Base-by-base conservation (phyloP, 768 basidiomycete species). In the Calvatia gigantea region DNA sequence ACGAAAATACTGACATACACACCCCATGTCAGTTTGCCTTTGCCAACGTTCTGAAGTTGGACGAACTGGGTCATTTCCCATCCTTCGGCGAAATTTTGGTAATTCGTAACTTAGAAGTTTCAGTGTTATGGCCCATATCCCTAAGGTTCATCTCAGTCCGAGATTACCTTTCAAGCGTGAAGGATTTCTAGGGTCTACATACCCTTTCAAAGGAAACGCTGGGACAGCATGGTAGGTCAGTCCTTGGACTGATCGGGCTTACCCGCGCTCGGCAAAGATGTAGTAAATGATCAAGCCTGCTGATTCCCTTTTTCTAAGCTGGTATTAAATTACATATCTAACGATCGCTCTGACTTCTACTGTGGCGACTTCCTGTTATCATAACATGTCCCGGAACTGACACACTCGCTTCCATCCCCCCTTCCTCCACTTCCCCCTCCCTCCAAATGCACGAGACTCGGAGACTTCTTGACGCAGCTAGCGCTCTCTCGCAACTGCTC, bases 401-500 rank as follows among this genome's bases (percentile, higher is more conserved):
- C 59, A 55, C 57, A 21, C 19, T 11, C 8, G n/a, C n/a, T n/a
- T 21, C 62, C 67, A 62, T 62, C 62, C 61, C 60, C 58, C 56
- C 64, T 67, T 61, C 54, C 51, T 62, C 64, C 61, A 64, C 61
- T 59, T 59, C 60, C 65, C 59, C 62, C 60, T 56, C 60, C 63
- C 63, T 65, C 51, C 69, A 62, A 60, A 89, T 89, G 86, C 79
- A 83, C 64, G 86, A 91, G 63, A 87, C 86, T 51, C 74, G 77
- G 64, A 78, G 90, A 69, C 82, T 92, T 61, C 70, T 92, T 65
- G 85, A 90, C 68, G 90, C 91, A 32, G 90, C 91, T 35, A 71
- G 75, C 45, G 83, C 86, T 56, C 86, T 94, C 69, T 91, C 90
- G 28, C 72, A 73, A 54, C 70, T 85, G 54, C 82, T 94, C 49